Percentiles rank a stretch among this genome's conserved stretches.
These are phyloP conservation scores for Lathyrus aphaca DNA, from an alignment of 306 rosid species.

Conservation along the genomic window DNA sequence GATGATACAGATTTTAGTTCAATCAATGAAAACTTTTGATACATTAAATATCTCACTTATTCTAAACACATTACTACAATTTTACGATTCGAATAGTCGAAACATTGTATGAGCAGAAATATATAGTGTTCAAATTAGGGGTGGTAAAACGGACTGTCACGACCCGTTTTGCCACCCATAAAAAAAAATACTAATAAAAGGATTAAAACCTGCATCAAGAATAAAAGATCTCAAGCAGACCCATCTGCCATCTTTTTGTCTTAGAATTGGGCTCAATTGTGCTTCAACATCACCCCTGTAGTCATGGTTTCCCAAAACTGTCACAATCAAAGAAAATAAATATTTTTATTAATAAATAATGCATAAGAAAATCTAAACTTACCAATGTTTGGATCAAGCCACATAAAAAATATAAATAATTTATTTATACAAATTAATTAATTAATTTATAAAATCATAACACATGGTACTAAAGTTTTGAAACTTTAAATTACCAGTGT, in stretches of 20 bases:
- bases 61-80: too few relatives aligned
- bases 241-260: conserved; percentile 63
- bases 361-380: too few relatives aligned
- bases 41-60: too few relatives aligned
- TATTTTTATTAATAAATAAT: neutral
- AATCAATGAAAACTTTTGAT: neutral
- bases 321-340: neutral
- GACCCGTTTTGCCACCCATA: too few relatives aligned
- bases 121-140: too few relatives aligned
- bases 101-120: too few relatives aligned
- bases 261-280: conserved; percentile 61
- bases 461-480: neutral
- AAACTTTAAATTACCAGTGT: conserved; percentile 48
- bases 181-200: too few relatives aligned
- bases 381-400: neutral
- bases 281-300: conserved; percentile 87
- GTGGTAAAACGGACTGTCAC: too few relatives aligned
- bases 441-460: too few relatives aligned
- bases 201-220: conserved; percentile 53
- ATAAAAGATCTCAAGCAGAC: conserved; percentile 71
- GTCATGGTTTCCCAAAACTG: conserved; percentile 92
- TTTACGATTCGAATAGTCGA: too few relatives aligned
- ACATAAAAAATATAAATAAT: too few relatives aligned
- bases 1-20: neutral
- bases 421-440: too few relatives aligned